Evolutionary conservation across 2,329 filamentous ascomycete genomes (phyloP).

Genomic region (Mollisia scopiformis): DNA sequence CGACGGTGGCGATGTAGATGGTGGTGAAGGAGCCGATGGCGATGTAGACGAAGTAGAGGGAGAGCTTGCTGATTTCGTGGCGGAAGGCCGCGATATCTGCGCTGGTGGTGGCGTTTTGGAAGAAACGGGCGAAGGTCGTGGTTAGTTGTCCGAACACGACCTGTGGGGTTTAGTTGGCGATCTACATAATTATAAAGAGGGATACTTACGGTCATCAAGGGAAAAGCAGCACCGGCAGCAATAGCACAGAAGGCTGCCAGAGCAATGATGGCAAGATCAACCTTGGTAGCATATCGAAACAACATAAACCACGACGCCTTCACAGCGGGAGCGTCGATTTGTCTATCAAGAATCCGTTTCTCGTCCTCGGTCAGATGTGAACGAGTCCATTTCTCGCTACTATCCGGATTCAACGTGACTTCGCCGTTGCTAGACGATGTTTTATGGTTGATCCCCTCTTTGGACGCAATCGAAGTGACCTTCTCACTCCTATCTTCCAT

Average conservation of each 20-base stretch:
- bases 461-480: background rate
- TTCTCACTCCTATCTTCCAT: background rate
- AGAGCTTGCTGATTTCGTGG: slow-evolving; percentile 3
- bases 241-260: slow-evolving; percentile 56
- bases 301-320: slow-evolving; percentile 63
- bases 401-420: slow-evolving; percentile 68
- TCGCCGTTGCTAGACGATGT: slow-evolving; percentile 69
- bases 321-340: slow-evolving; percentile 64
- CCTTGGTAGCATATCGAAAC: slow-evolving; percentile 54
- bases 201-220: slow-evolving; percentile 71
- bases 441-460: background rate
- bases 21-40: slow-evolving; percentile 77
- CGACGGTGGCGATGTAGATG: slow-evolving; percentile 79
- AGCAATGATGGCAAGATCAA: slow-evolving; percentile 51
- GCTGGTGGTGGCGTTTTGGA: background rate
- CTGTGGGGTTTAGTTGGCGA: slow-evolving; percentile 81
- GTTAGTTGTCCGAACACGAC: slow-evolving; percentile 76
- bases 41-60: slow-evolving; percentile 80
- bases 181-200: slow-evolving; percentile 76
- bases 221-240: slow-evolving; percentile 57
- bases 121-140: slow-evolving; percentile 43
- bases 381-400: slow-evolving; percentile 49
- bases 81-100: background rate
- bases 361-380: slow-evolving; percentile 62
- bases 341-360: slow-evolving; percentile 64